Base-by-base conservation (phyloP, 352 stramenopile species). In the Globisporangium barbulae region DNA sequence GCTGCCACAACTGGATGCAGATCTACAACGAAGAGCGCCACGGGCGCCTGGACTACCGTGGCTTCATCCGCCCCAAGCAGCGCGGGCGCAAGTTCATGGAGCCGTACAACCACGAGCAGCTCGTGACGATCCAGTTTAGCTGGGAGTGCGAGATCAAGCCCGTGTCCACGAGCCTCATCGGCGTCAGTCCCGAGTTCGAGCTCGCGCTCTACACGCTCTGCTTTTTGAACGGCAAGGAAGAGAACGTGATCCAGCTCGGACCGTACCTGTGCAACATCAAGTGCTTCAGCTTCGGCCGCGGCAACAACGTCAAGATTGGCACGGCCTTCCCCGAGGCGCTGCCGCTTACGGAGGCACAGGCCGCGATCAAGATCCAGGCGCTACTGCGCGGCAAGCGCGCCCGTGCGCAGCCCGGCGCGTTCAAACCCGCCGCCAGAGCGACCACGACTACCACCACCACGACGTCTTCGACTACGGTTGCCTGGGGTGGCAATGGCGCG, bases 1-100 rank as follows among this genome's bases (percentile, higher is more conserved):
- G 94, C 13, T 97, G 98, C 73, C 96, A 99, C 79, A 99, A 99
- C 76, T 99, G 96, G 96, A 91, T 99, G 59, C 91, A 98, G 65
- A 94, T 98, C 42, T 99, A 98, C 75, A 86, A 97, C 35, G 93
- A 98, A 69, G 96, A 99, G 75, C 90, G 94, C 70, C 82, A 83
- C 15, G 93, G 93, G 6, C 83, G 83, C 37, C 73, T 99, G 39
- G 85, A 99, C 79, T 99, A 98, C 75, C 79, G 83, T 39, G 96
- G 95, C 9, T 98, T 97, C 71, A 97, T 98, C 63, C 91, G 94
- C 28, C 95, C 85, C 17, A 89, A 89, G 65, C 79, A 88, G 70
- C 84, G 86, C 41, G 83, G 86, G 0, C 72, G 75, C 47, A 77
- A 76, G 44, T 79, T 90, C 71, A 81, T 86, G 59, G 73, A 90